These are phyloP conservation scores for Aspergillus sp. DNA, from an alignment of 2,329 filamentous ascomycete genomes.

Conservation along the genomic window DNA sequence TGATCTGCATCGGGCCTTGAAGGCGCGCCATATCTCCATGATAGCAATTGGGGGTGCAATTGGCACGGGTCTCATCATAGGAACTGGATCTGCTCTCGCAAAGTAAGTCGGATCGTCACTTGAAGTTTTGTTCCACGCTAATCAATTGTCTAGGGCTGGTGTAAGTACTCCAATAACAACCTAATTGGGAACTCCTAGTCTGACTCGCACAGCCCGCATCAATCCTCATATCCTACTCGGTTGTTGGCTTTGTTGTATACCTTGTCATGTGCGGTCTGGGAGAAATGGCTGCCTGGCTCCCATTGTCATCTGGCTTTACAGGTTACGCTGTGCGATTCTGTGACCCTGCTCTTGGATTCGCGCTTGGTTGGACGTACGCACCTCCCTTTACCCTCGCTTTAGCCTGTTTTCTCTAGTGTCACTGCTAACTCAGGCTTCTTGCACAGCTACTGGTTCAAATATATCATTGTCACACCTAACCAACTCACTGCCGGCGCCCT, in stretches of 20 bases:
- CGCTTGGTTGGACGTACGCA: conserved; percentile 69
- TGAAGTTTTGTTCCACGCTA: background rate
- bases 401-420: conserved; percentile 15
- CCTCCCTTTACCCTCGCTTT: too few relatives aligned
- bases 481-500: conserved; percentile 79
- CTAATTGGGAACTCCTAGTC: background rate
- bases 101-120: conserved; percentile 28
- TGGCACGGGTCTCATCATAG: conserved; percentile 46
- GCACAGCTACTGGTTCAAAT: conserved; percentile 64
- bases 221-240: conserved; percentile 47
- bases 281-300: conserved; percentile 83
- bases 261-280: conserved; percentile 79
- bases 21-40: conserved; percentile 46
- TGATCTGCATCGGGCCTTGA: conserved; percentile 46
- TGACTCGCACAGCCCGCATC: conserved; percentile 37
- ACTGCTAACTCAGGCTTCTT: conserved; percentile 1
- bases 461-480: conserved; percentile 83
- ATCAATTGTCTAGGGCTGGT: conserved; percentile 32
- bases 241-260: conserved; percentile 64
- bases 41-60: conserved; percentile 49
- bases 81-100: conserved; percentile 42
- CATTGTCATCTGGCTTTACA: conserved; percentile 75
- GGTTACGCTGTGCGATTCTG: conserved; percentile 78
- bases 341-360: conserved; percentile 78
- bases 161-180: conserved; percentile 29